Conservation (phyloP, 2,329 filamentous ascomycete species). For the Hortaea sp. region DNA sequence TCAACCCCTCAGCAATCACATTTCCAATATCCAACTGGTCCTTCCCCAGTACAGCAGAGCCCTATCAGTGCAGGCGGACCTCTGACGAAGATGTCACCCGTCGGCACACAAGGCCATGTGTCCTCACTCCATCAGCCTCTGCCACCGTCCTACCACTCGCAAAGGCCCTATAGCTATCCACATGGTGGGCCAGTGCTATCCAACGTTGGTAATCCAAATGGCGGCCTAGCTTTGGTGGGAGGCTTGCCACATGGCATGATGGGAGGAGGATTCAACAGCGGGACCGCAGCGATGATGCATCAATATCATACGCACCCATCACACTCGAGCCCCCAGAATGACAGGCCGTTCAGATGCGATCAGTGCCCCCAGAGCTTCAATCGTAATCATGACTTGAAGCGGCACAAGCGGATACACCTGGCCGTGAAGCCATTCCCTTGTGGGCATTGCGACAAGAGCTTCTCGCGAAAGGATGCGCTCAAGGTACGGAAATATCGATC, state of each 20-base stretch:
- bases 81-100: conserved; percentile 44
- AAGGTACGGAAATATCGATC: conserved; percentile 57
- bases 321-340: conserved; percentile 47
- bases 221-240: conserved; percentile 62
- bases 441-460: conserved; percentile 85
- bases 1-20: conserved; percentile 40
- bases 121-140: conserved; percentile 40
- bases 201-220: conserved; percentile 64
- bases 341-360: conserved; percentile 91
- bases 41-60: conserved; percentile 40
- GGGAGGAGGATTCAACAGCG: conserved; percentile 45
- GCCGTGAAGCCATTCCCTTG: conserved; percentile 95
- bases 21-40: conserved; percentile 40
- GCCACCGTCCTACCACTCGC: conserved; percentile 39
- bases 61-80: conserved; percentile 37
- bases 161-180: conserved; percentile 44
- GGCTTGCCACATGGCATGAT: conserved; percentile 46
- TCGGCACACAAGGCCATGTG: conserved; percentile 32
- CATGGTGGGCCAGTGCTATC: conserved; percentile 57
- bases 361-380: conserved; percentile 90
- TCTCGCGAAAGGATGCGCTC: conserved; percentile 89
- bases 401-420: conserved; percentile 89
- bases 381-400: conserved; percentile 88
- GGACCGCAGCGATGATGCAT: conserved; percentile 56
- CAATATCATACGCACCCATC: conserved; percentile 39